Percentiles rank a stretch among this genome's conserved stretches.
Evolutionary conservation across 805 yeast species (phyloP).

Genomic region (Metschnikowia drakensbergensis): DNA sequence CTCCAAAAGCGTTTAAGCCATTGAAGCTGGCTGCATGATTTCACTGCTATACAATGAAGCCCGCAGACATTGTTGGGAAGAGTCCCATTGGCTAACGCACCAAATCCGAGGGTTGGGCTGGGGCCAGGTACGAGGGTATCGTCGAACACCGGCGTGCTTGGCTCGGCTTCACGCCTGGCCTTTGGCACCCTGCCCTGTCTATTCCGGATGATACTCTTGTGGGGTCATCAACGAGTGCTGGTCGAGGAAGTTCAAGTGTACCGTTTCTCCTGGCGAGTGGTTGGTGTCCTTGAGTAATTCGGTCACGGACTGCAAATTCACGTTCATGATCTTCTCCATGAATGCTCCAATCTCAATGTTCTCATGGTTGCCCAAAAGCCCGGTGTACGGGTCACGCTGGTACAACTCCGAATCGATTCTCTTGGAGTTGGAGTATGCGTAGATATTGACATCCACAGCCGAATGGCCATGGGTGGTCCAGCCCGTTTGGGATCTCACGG

Average conservation of each 20-base stretch:
- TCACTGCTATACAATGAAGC: too few relatives aligned
- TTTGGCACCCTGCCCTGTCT: too few relatives aligned
- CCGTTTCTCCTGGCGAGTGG: constrained; percentile 37
- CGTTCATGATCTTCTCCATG: constrained; percentile 53
- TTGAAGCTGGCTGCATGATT: too few relatives aligned
- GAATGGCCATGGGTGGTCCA: constrained; percentile 97
- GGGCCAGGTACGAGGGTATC: too few relatives aligned
- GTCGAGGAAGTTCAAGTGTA: not conserved
- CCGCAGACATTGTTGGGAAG: too few relatives aligned
- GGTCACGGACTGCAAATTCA: constrained; percentile 49
- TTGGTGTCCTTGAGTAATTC: constrained; percentile 45
- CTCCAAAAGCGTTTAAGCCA: too few relatives aligned
- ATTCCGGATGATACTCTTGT: not conserved
- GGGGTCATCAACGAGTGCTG: not conserved
- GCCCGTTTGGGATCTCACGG: constrained; percentile 84
- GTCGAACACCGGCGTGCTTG: too few relatives aligned
- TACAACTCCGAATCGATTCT: constrained; percentile 38
- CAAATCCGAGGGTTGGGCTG: too few relatives aligned
- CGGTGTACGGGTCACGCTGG: constrained; percentile 23
- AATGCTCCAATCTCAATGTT: constrained; percentile 80
- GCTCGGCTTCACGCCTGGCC: too few relatives aligned
- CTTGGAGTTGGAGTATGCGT: constrained; percentile 65
- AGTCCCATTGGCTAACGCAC: too few relatives aligned
- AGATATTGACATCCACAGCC: constrained; percentile 92
- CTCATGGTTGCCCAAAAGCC: constrained; percentile 76